These are phyloP conservation scores for Bauhinia variegata DNA, from an alignment of 306 rosid species.

Conservation along the genomic window DNA sequence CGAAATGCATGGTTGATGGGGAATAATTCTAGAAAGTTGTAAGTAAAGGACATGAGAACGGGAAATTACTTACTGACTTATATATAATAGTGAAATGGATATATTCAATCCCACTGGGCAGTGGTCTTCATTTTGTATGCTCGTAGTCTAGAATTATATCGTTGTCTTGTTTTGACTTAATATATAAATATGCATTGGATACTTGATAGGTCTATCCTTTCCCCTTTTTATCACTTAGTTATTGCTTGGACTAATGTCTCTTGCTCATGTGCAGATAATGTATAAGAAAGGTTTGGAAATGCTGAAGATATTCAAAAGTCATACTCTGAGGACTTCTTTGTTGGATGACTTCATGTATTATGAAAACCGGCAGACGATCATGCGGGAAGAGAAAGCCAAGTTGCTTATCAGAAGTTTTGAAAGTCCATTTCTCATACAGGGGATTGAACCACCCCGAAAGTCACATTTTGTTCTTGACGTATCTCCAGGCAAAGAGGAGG, in stretches of 20 bases:
- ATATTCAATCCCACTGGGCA: too few species aligned
- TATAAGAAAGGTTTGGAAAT: constrained; percentile 78
- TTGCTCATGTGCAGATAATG: constrained; percentile 61
- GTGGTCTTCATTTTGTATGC: too few species aligned
- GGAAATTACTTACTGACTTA: too few species aligned
- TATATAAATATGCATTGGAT: too few species aligned
- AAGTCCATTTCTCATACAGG: constrained; percentile 51
- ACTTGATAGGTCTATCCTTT: too few species aligned
- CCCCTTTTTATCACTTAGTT: too few species aligned
- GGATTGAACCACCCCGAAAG: constrained; percentile 58
- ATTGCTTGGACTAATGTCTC: constrained; percentile 6
- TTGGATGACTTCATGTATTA: constrained; percentile 87
- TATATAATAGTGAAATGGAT: too few species aligned
- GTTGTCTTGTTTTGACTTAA: too few species aligned
- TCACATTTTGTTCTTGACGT: constrained; percentile 52
- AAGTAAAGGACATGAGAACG: too few species aligned
- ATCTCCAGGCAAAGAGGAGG: constrained; percentile 43
- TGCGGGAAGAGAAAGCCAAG: constrained; percentile 87
- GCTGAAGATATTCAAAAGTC: constrained; percentile 78
- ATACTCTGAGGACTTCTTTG: constrained; percentile 76
- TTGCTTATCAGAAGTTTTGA: constrained; percentile 50
- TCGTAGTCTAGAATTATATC: too few species aligned
- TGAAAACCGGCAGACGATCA: constrained; percentile 88
- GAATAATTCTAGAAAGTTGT: too few species aligned
- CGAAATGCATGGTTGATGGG: too few species aligned